phyloP scores from a whole-genome alignment of 768 basidiomycete species.

The Pleurotus pulmonarius region DNA sequence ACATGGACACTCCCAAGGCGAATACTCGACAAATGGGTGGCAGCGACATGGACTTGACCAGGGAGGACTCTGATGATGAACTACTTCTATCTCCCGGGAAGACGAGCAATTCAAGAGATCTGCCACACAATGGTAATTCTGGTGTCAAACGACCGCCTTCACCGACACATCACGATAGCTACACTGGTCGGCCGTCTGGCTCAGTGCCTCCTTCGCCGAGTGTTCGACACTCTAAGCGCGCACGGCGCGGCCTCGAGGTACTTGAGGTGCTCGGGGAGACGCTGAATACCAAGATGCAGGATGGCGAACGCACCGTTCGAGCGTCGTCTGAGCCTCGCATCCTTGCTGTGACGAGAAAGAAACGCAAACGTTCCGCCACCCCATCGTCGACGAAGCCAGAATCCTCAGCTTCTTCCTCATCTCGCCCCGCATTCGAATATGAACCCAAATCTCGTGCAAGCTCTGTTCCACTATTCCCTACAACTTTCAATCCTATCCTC shows the following conservation, averaged over 20 bases:
- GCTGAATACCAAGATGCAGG: neutral
- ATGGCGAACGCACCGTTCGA: neutral
- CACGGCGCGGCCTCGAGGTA: neutral
- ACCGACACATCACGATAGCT: slow-evolving; percentile 13
- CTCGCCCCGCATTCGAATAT: slow-evolving; percentile 14
- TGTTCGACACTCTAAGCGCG: slow-evolving; percentile 6
- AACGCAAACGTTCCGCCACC: slow-evolving; percentile 1
- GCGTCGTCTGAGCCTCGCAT: slow-evolving; percentile 4
- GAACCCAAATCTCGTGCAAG: slow-evolving; percentile 33
- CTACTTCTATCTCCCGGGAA: slow-evolving; percentile 42
- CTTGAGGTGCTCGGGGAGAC: slow-evolving; percentile 8
- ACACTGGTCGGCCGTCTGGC: slow-evolving; percentile 3
- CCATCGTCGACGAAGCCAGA: slow-evolving; percentile 24
- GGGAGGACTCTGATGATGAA: slow-evolving; percentile 41
- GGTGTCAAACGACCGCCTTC: slow-evolving; percentile 19
- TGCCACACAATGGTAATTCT: slow-evolving; percentile 36
- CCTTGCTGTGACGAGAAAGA: neutral
- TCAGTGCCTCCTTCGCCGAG: slow-evolving; percentile 11
- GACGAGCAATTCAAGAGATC: slow-evolving; percentile 13
- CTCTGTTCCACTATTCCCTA: slow-evolving; percentile 41
- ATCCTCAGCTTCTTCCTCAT: slow-evolving; percentile 14
- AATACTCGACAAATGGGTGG: neutral
- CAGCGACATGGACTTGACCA: slow-evolving; percentile 7
- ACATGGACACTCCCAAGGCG: neutral
- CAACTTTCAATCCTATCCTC: slow-evolving; percentile 17